Base-by-base conservation (phyloP, 495 filamentous ascomycete species). In the Thermochaetoides thermophila region DNA sequence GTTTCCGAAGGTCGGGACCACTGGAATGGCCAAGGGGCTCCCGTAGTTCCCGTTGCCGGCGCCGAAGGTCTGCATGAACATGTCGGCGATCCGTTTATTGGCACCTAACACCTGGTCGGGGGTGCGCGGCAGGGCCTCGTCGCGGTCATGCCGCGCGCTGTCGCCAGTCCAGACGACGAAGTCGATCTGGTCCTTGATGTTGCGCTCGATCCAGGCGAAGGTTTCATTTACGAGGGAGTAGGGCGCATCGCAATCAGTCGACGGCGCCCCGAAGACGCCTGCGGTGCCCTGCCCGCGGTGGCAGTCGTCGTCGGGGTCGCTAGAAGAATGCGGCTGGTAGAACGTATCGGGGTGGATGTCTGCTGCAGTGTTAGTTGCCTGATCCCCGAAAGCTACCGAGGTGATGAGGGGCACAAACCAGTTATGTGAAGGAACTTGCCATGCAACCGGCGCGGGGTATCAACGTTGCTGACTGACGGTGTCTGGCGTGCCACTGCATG, bases 141-240 rank as follows among this genome's bases (percentile, higher is more conserved):
- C 89, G 56, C 78, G 92, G 54, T 95, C 89, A 53, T 97, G 89
- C 38, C 91, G 74, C 19, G 84, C 87, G 14, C 83, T 92, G 53
- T 99, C 89, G 35, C 89, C 89, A 0, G 91, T 96, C 91, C 91
- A 99, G 32, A 99, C 63, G 24, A 96, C 78, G 49, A 99, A 99
- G 56, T 99, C 89, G 32, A 99, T 68, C 8, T 74, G 52, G 57
- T 83, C 82, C 48, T 73, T 80, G 22, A 99, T 46, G 43, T 94
- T 78, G 17, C 75, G 66, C n/a, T 74, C 65, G 34, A 99, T 80
- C 89, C 89, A 99, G 38, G 73, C 66, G 53, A 96, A 86, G 0
- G 91, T 96, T 48, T 75, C 81, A 56, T 96, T 78, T 31, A 96
- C 62, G 7, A 99, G 70, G 1, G 74, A 55, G 29, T 72, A 51